Percentiles rank a stretch among this genome's conserved stretches.
Evolutionary conservation across 306 rosid genomes (phyloP).

Genomic region (Vigna nakashimae): DNA sequence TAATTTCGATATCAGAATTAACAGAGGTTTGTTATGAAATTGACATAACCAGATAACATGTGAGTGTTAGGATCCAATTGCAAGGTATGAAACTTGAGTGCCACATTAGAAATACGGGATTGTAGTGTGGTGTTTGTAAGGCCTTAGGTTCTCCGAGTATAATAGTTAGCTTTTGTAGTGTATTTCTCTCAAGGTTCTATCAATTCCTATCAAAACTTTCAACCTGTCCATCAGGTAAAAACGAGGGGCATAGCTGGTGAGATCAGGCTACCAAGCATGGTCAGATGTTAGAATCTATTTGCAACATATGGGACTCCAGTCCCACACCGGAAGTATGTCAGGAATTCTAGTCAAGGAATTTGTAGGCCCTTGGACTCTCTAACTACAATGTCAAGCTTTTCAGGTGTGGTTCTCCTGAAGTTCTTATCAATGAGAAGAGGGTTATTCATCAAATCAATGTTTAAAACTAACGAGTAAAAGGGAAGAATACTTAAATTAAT

Average conservation of each 20-base stretch:
- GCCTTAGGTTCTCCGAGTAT: background rate
- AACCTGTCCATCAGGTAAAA: background rate
- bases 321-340: background rate
- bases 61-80: background rate
- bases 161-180: background rate
- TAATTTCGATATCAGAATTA: constrained; percentile 86
- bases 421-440: constrained; percentile 16
- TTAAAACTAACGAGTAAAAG: constrained; percentile 14
- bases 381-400: background rate
- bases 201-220: background rate
- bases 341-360: background rate
- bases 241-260: background rate
- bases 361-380: background rate
- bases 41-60: constrained; percentile 46
- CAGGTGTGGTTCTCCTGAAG: background rate
- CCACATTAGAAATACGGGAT: background rate
- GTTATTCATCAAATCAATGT: constrained; percentile 37
- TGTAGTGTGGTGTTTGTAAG: background rate
- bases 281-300: background rate
- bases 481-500: constrained; percentile 5
- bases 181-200: background rate
- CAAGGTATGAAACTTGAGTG: constrained; percentile 9
- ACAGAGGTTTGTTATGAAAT: constrained; percentile 45
- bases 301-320: background rate
- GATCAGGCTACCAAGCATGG: no score